Base-by-base conservation (phyloP, 2,329 filamentous ascomycete species). In the Fusarium sacchari region DNA sequence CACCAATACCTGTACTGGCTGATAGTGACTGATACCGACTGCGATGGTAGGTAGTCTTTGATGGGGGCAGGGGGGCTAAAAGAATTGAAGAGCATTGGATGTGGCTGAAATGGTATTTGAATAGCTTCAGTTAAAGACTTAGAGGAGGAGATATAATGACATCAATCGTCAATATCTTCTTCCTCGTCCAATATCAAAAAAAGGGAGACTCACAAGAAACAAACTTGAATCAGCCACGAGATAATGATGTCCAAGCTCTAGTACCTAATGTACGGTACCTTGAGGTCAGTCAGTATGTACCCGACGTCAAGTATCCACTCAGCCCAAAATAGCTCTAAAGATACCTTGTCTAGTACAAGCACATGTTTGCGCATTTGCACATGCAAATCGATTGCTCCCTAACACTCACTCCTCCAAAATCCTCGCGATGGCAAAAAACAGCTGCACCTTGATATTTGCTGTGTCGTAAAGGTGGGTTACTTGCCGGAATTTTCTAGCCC, bases 341-440 rank as follows among this genome's bases (percentile, higher is more conserved):
- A 71, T 73, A 73, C 71, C 67, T 62, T 36, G 67, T 58, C 65
- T 28, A 59, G 67, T 73, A 73, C 71, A 60, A 74, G 71, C 71
- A 73, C 71, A 73, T 73, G 71, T 60, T 52, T 64, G 69, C 64
- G 43, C 46, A 44, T 43, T 49, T 63, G 71, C 71, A 74, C 70
- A 67, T 71, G 71, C 71, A 58, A 71, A 73, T 60, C 36, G 50
- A n/a, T 28, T 40, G 50, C 34, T 55, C 20, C 24, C 34, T 40
- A 11, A 53, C 43, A 46, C 43, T 49, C 50, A 28, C 20, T 36
- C 49, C n/a, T 56, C 53, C 57, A 36, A 40, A 43, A 32, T 44
- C 44, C 63, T 68, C 60, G 56, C 67, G 67, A 71, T 68, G 71
- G 67, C 71, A 59, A 74, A 71, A 71, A 73, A 58, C 28, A 37